phyloP scores from a whole-genome alignment of 148 eudicot species.

The Chenopodium berlandieri region DNA sequence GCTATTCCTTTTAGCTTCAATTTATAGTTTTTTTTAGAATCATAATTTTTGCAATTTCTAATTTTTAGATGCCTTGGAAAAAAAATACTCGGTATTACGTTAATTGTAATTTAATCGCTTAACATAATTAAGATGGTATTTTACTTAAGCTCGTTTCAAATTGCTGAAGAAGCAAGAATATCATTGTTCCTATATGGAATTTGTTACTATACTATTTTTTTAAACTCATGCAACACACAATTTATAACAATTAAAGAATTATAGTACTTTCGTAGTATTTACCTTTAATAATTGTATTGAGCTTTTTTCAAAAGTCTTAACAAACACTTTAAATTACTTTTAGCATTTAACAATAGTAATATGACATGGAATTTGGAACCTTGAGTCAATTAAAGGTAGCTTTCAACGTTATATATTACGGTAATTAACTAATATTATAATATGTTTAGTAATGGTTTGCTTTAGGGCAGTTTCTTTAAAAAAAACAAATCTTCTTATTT shows the following conservation, averaged over 20 bases:
- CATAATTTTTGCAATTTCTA: background rate
- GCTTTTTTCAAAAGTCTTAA: too few relatives aligned
- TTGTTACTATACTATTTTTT: too few relatives aligned
- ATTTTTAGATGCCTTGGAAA: background rate
- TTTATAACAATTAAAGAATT: too few relatives aligned
- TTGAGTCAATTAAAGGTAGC: background rate
- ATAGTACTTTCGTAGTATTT: too few relatives aligned
- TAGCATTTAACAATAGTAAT: background rate
- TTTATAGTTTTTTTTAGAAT: background rate
- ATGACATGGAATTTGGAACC: conserved; percentile 7
- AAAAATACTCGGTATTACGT: too few relatives aligned
- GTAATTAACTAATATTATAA: conserved; percentile 1
- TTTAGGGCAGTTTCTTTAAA: conserved; percentile 9
- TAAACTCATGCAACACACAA: too few relatives aligned
- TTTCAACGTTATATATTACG: conserved; percentile 1
- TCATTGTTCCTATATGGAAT: too few relatives aligned
- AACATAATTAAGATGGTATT: background rate
- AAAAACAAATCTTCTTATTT: conserved; percentile 15
- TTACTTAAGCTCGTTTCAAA: too few relatives aligned
- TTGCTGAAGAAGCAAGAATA: background rate
- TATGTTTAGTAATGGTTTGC: conserved; percentile 2
- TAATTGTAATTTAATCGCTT: too few relatives aligned
- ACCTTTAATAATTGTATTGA: too few relatives aligned
- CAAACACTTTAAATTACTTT: too few relatives aligned
- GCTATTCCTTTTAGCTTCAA: conserved; percentile 14